These are phyloP conservation scores for Entomortierella chlamydospora DNA, from an alignment of 192 early-diverging fungal genomes.

Conservation along the genomic window DNA sequence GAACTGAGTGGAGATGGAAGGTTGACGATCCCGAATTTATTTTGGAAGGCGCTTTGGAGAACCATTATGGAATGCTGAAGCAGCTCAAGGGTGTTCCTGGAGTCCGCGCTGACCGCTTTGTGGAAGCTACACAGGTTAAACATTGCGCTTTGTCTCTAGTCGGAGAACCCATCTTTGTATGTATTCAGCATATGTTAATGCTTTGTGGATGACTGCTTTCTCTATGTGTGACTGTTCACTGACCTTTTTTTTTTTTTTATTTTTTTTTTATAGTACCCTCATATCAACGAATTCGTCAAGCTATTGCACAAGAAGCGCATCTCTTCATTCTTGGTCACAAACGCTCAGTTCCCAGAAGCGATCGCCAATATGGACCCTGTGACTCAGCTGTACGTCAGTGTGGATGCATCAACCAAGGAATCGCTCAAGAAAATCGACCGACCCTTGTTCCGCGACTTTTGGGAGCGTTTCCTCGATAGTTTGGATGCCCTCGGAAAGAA, in stretches of 20 bases:
- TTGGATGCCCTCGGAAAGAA: constrained; percentile 72
- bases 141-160: constrained; percentile 83
- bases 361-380: constrained; percentile 71
- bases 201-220: too few relatives aligned
- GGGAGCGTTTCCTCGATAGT: constrained; percentile 78
- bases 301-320: constrained; percentile 73
- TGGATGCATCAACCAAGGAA: constrained; percentile 83
- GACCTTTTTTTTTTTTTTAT: too few relatives aligned
- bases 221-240: too few relatives aligned
- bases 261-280: constrained; percentile 71
- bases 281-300: constrained; percentile 81
- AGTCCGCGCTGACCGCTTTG: constrained; percentile 76
- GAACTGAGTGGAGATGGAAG: constrained; percentile 79
- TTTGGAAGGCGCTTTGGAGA: constrained; percentile 73
- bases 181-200: neutral
- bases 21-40: constrained; percentile 75
- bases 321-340: constrained; percentile 81
- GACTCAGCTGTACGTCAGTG: constrained; percentile 80
- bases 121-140: constrained; percentile 71
- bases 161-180: constrained; percentile 69
- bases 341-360: constrained; percentile 80
- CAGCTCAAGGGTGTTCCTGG: constrained; percentile 82
- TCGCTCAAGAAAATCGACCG: constrained; percentile 80
- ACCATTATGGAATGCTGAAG: constrained; percentile 82
- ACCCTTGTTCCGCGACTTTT: constrained; percentile 80